Evolutionary conservation across 1,139 yeast species (phyloP), one percentile per base, ranked within the genome.

Genomic region (Suhomyces terraborum): DNA sequence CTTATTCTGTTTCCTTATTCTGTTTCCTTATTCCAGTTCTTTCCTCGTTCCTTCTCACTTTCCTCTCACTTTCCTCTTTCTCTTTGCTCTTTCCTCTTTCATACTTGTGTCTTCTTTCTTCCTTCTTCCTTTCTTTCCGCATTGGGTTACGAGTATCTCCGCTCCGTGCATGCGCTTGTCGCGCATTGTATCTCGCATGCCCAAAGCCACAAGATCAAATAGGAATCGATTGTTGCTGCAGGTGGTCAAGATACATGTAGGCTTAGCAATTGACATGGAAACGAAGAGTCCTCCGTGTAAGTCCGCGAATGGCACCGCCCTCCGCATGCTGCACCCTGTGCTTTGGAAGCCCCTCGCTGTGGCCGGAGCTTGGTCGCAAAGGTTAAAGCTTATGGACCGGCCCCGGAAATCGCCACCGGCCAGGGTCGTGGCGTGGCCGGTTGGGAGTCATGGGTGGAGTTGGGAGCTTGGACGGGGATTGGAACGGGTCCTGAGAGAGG

Each of bases 251-350:
- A 32, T 32, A 38, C 28, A 32, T 12, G 16, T 23, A 23, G 22
- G 21, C 10, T 16, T 17, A 13, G 14, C 8, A 28, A 38, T 38
- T 38, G 41, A 38, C 41, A 38, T 38, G 41, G 41, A 38, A 29
- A 38, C 41, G 24, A 32, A n/a, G 13, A 24, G 16, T 6, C 5
- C 27, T 12, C 27, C 27, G 27, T 12, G 4, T 24, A 12, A 12
- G 27, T 12, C 27, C 27, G 16, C 27, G 16, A 24, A 24, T 24
- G 13, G 20, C 17, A 27, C 9, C 30, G 4, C 7, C 18, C 8
- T 27, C 17, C 30, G 10, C 30, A 27, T 27, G n/a, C 30, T 29
- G 25, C 12, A 13, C 12, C 25, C n/a, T n/a, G n/a, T n/a, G n/a
- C n/a, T n/a, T n/a, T n/a, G n/a, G n/a, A n/a, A n/a, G n/a, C n/a